Evolutionary conservation across 1,284 basidiomycete genomes (phyloP), one percentile per base, ranked within the genome.

Genomic region (Ganoderma lucidum): DNA sequence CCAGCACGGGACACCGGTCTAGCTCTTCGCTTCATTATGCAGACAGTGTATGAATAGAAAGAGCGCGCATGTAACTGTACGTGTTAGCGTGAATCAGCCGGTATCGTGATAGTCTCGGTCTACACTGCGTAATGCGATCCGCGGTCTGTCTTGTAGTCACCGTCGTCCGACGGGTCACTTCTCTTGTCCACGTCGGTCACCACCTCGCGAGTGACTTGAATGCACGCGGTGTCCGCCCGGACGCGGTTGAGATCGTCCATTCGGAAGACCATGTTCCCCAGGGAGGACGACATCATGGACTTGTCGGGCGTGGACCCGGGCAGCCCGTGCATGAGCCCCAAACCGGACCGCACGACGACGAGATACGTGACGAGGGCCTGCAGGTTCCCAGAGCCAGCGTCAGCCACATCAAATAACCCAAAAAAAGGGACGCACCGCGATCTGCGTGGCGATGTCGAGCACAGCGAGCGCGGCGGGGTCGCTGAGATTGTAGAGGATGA

Each of bases 301-400:
- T 55, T 55, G 53, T 55, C 53, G 3, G 53, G 53, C 30, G 53
- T 15, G 28, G 28, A 30, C 14, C 53, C 53, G 30, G 56, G 56
- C 32, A 58, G 35, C 8, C 63, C 63, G 12, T 69, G 67, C 6
- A 59, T 69, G 17, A 69, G 59, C n/a, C 67, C 67, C 4, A 69
- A 58, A n/a, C 67, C 59, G 37, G 64, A 63, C 9, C 67, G 58
- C 30, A 69, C 67, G 39, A 69, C 58, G 59, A 69, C 64, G 45
- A 69, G 59, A 23, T 65, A 42, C 5, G 63, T 45, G 19, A 64
- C 59, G 32, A 64, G 30, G 28, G 64, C 67, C 67, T 69, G 53
- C n/a, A 23, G 9, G 48, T 62, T 12, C 37, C 30, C 8, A 28
- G 12, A 0, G 41, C 19, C 3, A 2, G 19, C 9, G 56, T 37